Evolutionary conservation across 805 yeast species (phyloP).

Genomic region (Candida dendrica): DNA sequence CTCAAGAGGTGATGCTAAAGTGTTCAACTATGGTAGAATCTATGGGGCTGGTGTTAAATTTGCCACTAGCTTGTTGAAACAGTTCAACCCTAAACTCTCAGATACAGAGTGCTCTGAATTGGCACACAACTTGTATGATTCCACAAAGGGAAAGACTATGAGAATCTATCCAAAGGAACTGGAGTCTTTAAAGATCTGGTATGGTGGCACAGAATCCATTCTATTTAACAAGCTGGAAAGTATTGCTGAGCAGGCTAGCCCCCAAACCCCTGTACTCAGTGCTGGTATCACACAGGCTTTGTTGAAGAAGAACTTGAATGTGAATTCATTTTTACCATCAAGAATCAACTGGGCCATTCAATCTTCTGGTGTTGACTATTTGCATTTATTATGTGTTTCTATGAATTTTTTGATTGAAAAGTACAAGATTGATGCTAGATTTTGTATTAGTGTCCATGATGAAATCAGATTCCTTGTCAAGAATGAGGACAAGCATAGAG

Average conservation of each 20-base stretch:
- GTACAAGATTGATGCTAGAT: slow-evolving; percentile 65
- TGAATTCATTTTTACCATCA: slow-evolving; percentile 72
- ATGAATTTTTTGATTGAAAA: slow-evolving; percentile 75
- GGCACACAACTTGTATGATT: slow-evolving; percentile 63
- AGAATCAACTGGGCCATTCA: slow-evolving; percentile 97
- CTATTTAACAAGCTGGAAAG: slow-evolving; percentile 84
- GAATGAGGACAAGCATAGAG: slow-evolving; percentile 65
- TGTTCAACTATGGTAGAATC: slow-evolving; percentile 93
- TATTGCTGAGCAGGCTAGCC: slow-evolving; percentile 74
- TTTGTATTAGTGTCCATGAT: slow-evolving; percentile 88
- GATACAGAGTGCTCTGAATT: slow-evolving; percentile 59
- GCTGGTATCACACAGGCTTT: slow-evolving; percentile 90
- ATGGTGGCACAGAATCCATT: slow-evolving; percentile 91
- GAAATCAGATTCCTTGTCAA: slow-evolving; percentile 79
- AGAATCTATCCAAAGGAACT: slow-evolving; percentile 13
- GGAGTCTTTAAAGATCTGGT: slow-evolving; percentile 43
- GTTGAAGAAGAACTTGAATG: slow-evolving; percentile 53
- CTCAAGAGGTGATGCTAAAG: slow-evolving; percentile 84
- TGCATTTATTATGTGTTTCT: slow-evolving; percentile 75
- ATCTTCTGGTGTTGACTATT: slow-evolving; percentile 94
- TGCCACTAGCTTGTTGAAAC: slow-evolving; percentile 77
- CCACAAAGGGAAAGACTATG: slow-evolving; percentile 69
- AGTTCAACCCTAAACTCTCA: slow-evolving; percentile 65
- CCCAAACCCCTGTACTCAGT: slow-evolving; percentile 86
- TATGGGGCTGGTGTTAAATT: slow-evolving; percentile 96